Conservation (phyloP, 441 rosid genomes). For the Raphanus hybrid region DNA sequence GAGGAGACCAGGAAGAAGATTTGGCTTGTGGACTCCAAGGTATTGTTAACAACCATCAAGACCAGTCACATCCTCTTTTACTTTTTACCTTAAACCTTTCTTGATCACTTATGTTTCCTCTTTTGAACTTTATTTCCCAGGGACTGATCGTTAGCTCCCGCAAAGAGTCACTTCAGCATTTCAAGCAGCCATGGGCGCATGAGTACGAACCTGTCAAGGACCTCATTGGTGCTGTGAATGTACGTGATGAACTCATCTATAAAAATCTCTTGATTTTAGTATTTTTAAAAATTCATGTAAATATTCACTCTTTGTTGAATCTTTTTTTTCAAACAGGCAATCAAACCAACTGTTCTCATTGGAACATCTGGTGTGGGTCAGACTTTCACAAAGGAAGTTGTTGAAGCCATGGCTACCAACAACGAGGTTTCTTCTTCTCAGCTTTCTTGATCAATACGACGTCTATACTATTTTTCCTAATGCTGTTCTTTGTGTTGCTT, state of each 20-base stretch:
- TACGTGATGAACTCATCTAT: slow-evolving; percentile 34
- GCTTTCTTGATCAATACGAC: background rate
- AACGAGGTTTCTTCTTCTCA: slow-evolving; percentile 59
- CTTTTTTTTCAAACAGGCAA: slow-evolving; percentile 56
- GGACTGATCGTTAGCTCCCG: slow-evolving; percentile 87
- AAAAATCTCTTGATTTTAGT: slow-evolving; percentile 3
- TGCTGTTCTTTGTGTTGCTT: slow-evolving; percentile 21
- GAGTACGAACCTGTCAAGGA: slow-evolving; percentile 71
- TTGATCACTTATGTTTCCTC: background rate
- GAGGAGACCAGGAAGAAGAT: slow-evolving; percentile 81
- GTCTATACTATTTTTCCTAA: background rate
- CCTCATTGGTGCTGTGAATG: slow-evolving; percentile 81
- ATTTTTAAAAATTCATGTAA: background rate
- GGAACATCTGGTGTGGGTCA: slow-evolving; percentile 96
- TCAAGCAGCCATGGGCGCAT: slow-evolving; percentile 97
- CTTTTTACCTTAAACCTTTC: background rate
- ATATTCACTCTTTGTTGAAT: slow-evolving; percentile 13
- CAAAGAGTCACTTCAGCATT: slow-evolving; percentile 86
- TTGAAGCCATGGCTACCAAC: slow-evolving; percentile 83
- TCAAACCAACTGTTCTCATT: slow-evolving; percentile 90
- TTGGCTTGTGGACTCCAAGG: slow-evolving; percentile 95
- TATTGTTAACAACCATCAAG: slow-evolving; percentile 11
- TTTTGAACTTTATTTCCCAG: slow-evolving; percentile 45
- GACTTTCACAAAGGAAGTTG: slow-evolving; percentile 88
- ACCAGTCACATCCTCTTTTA: slow-evolving; percentile 5